These are phyloP conservation scores for Pichia sp. DNA, from an alignment of 1,139 yeast genomes.

Conservation along the genomic window DNA sequence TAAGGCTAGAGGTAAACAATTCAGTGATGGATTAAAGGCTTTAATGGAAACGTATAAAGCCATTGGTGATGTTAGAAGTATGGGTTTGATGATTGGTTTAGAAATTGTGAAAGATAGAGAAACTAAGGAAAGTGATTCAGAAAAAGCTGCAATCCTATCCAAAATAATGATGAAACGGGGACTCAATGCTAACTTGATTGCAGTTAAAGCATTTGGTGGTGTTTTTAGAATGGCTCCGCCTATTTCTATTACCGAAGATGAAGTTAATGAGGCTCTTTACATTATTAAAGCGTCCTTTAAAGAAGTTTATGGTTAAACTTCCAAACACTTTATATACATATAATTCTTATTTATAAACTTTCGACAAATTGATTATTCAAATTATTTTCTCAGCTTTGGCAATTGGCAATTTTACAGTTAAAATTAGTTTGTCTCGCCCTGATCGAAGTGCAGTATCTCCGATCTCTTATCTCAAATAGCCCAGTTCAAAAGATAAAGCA, in stretches of 20 bases:
- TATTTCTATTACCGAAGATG: constrained; percentile 5
- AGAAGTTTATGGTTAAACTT: constrained; percentile 2
- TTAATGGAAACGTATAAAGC: constrained; percentile 1
- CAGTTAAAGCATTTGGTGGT: constrained; percentile 10
- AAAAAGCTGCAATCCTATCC: constrained; percentile 1
- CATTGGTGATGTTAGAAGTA: constrained; percentile 8
- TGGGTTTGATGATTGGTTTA: constrained; percentile 10
- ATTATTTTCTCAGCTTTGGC: too few relatives aligned
- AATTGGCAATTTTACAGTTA: too few relatives aligned
- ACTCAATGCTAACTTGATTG: constrained; percentile 7
- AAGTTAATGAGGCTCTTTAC: constrained; percentile 2
- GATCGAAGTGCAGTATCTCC: too few relatives aligned
- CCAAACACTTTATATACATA: too few relatives aligned
- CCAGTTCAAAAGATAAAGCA: too few relatives aligned
- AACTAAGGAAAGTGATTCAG: constrained; percentile 5
- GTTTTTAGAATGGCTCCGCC: constrained; percentile 13
- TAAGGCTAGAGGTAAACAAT: constrained; percentile 19
- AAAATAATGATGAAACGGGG: constrained; percentile 6
- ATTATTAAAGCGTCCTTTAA: constrained; percentile 4
- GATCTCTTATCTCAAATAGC: too few relatives aligned
- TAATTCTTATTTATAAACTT: too few relatives aligned
- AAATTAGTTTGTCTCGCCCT: too few relatives aligned
- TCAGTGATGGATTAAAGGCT: constrained; percentile 3
- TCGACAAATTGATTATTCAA: too few relatives aligned
- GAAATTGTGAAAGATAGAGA: constrained; percentile 9